Percentiles rank a stretch among this genome's conserved stretches.
Conservation (phyloP, 768 basidiomycete genomes). For the Tulasnella sp. region DNA sequence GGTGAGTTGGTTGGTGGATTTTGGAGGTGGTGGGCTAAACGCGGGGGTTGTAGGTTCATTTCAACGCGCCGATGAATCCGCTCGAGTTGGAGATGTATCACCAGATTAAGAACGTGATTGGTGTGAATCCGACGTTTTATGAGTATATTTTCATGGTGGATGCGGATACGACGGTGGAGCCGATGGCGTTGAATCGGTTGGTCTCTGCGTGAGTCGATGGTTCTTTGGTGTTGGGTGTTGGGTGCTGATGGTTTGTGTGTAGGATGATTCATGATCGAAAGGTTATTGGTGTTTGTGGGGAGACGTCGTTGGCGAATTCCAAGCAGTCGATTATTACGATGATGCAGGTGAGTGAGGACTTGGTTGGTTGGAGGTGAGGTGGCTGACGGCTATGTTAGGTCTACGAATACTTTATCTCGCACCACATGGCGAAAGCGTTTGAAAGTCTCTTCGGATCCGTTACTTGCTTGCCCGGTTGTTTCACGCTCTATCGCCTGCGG, state of each 20-base stretch:
- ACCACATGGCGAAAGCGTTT: slow-evolving; percentile 98
- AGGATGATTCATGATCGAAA: slow-evolving; percentile 98
- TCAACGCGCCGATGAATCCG: slow-evolving; percentile 92
- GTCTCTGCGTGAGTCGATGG: slow-evolving; percentile 88
- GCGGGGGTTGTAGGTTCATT: slow-evolving; percentile 59
- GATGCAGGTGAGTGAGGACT: slow-evolving; percentile 64
- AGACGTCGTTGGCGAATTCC: slow-evolving; percentile 83
- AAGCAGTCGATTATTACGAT: slow-evolving; percentile 93
- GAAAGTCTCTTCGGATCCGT: slow-evolving; percentile 95
- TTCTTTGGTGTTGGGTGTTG: too few species aligned
- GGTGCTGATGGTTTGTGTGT: background rate
- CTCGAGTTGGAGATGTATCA: slow-evolving; percentile 97
- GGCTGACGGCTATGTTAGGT: slow-evolving; percentile 49
- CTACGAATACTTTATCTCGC: slow-evolving; percentile 98
- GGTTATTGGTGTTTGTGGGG: slow-evolving; percentile 87
- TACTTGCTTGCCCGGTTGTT: slow-evolving; percentile 97
- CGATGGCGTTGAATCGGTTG: slow-evolving; percentile 74
- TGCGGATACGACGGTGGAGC: slow-evolving; percentile 89
- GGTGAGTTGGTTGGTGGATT: slow-evolving; percentile 31
- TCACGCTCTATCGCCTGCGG: slow-evolving; percentile 90
- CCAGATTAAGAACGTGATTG: slow-evolving; percentile 99
- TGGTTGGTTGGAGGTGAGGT: too few species aligned
- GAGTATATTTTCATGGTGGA: slow-evolving; percentile 91
- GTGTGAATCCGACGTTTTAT: slow-evolving; percentile 97
- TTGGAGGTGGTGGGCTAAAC: background rate